Percentiles rank a stretch among this genome's conserved stretches.
phyloP scores from a whole-genome alignment of 2,329 filamentous ascomycete species.

The Nothophoma quercina region DNA sequence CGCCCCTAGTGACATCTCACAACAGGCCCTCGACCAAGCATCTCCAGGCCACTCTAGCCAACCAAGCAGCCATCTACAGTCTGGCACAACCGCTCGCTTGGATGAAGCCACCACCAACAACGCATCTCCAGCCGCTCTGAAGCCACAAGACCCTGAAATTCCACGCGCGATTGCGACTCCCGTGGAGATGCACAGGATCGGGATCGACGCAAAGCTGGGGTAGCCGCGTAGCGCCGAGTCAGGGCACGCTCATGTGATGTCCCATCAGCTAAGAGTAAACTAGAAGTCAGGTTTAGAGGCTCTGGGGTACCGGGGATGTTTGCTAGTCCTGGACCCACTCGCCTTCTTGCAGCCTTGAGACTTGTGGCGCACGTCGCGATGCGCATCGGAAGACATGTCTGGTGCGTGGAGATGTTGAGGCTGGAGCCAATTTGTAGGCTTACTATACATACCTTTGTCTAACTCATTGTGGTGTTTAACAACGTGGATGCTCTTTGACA shows the following conservation, averaged over 20 bases:
- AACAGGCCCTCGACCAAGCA: background rate
- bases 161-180: background rate
- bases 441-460: background rate
- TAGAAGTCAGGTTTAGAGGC: background rate
- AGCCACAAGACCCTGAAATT: constrained; percentile 1
- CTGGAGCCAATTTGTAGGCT: background rate
- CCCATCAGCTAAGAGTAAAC: too few relatives aligned
- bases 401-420: background rate
- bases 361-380: background rate
- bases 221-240: constrained; percentile 6
- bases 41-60: background rate
- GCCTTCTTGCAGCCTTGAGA: background rate
- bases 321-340: background rate
- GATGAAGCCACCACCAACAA: background rate
- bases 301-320: background rate
- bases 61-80: background rate
- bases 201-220: constrained; percentile 11
- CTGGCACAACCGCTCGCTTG: background rate
- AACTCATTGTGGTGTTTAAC: background rate
- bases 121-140: background rate
- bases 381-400: background rate
- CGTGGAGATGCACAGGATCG: background rate
- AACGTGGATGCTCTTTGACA: background rate
- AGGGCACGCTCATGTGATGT: constrained; percentile 3
- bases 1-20: background rate